Evolutionary conservation across 192 early-diverging fungal species (phyloP), one percentile per base, ranked within the genome.

Genomic region (Coemansia sp.): DNA sequence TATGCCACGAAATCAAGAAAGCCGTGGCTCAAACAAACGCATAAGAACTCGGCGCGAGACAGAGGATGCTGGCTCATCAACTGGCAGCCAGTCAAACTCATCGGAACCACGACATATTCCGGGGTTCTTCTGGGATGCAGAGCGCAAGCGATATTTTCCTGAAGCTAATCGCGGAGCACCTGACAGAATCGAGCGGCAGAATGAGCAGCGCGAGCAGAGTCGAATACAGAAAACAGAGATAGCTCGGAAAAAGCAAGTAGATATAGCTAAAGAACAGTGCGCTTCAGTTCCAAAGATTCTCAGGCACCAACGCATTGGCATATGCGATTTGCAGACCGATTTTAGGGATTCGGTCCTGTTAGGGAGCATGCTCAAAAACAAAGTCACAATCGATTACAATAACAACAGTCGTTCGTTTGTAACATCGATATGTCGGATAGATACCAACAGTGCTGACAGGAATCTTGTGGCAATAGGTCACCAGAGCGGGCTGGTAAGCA

Each of bases 81-180:
- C 27, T 30, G 27, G 27, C 27, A 30, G 27, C 27, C 27, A 30
- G 27, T 7, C 27, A 30, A 30, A 7, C 27, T 2, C 27, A 30
- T 34, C 46, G 34, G 30, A 57, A 33, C 27, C 1, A 23, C 56
- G 39, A 48, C 62, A 43, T 9, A 53, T 77, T 14, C 73, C 73
- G 8, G 73, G 73, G 15, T 77, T 77, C 61, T 59, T 70, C 27
- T 77, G 67, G 67, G 67, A 77, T 33, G 60, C 55, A 6, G 64
- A 77, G 25, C 69, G 59, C 15, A 55, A 50, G 24, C 63, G 67
- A 34, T 77, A 77, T 41, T 77, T 77, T 25, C 73, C 73, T 3
- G 60, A 23, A 10, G 14, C 48, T 18, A 77, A 59, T 24, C 59
- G 73, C 3, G 64, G 27, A 30, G 27, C 73, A 13, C 54, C 73